phyloP scores from a whole-genome alignment of 1,284 basidiomycete genomes.

The Ganoderma boninense region DNA sequence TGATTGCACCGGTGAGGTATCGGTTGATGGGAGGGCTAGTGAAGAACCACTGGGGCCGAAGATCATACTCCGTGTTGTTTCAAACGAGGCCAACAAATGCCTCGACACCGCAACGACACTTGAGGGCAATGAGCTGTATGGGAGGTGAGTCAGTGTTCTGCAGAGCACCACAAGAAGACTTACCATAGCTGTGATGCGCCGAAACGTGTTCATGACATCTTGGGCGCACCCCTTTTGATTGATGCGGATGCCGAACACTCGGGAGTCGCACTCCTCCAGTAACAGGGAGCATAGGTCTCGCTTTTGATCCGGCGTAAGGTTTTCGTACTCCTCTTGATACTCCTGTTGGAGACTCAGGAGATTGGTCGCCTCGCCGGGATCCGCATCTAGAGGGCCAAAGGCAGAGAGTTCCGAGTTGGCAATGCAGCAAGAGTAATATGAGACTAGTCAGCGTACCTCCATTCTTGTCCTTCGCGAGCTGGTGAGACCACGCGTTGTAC shows the following conservation, averaged over 20 bases:
- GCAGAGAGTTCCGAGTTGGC: too few species aligned
- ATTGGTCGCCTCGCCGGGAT: neutral
- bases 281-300: neutral
- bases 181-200: neutral
- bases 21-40: neutral
- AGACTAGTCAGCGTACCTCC: conserved; percentile 15
- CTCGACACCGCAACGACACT: neutral
- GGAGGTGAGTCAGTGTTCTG: too few species aligned
- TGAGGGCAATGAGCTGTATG: neutral
- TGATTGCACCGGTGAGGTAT: neutral
- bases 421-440: too few species aligned
- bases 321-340: conserved; percentile 9
- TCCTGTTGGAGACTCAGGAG: conserved; percentile 10
- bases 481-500: conserved; percentile 21
- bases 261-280: conserved; percentile 5
- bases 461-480: conserved; percentile 11
- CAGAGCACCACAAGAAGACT: too few species aligned
- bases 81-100: neutral
- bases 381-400: neutral
- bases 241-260: neutral
- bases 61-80: neutral
- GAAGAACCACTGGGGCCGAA: neutral
- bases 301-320: conserved; percentile 9
- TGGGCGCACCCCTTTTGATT: neutral
- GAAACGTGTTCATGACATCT: neutral